Percentiles rank a stretch among this genome's conserved stretches.
phyloP scores from a whole-genome alignment of 768 basidiomycete genomes.

The Auricularia auricula-judae region DNA sequence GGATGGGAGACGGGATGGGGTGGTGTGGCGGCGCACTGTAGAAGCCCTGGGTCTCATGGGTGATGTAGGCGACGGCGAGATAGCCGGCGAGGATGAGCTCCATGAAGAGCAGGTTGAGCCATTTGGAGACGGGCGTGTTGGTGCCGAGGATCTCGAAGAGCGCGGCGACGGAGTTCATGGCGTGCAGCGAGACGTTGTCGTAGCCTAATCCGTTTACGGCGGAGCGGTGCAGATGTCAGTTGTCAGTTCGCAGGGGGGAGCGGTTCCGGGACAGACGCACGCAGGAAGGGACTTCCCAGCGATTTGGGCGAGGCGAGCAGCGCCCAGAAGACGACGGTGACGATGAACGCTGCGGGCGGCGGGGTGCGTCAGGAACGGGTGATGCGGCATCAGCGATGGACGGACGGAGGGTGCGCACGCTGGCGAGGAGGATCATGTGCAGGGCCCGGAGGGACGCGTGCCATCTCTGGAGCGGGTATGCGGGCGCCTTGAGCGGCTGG shows the following conservation, averaged over 20 bases:
- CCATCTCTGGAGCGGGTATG: conserved; percentile 53
- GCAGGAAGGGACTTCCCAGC: conserved; percentile 25
- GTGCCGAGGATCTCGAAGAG: conserved; percentile 49
- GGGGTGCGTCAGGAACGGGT: neutral
- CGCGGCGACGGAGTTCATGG: conserved; percentile 44
- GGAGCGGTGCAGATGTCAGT: neutral
- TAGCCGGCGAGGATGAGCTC: conserved; percentile 44
- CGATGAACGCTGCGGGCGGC: conserved; percentile 40
- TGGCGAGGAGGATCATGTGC: conserved; percentile 42
- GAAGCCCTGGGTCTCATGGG: conserved; percentile 45
- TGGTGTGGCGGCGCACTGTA: conserved; percentile 38
- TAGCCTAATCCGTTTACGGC: conserved; percentile 30
- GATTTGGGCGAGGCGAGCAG: conserved; percentile 34
- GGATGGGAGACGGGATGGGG: neutral
- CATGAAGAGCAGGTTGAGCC: conserved; percentile 36
- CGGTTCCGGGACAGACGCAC: conserved; percentile 21
- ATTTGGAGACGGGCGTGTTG: conserved; percentile 39
- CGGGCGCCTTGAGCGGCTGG: conserved; percentile 15
- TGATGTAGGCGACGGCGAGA: conserved; percentile 60
- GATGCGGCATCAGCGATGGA: neutral
- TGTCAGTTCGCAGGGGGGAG: conserved; percentile 2
- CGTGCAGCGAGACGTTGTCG: conserved; percentile 49
- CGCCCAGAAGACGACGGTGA: conserved; percentile 54
- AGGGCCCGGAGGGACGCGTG: conserved; percentile 40
- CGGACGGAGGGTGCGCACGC: conserved; percentile 35